Evolutionary conservation across 2,329 filamentous ascomycete genomes (phyloP).

Genomic region (Xylariaceae sp.): DNA sequence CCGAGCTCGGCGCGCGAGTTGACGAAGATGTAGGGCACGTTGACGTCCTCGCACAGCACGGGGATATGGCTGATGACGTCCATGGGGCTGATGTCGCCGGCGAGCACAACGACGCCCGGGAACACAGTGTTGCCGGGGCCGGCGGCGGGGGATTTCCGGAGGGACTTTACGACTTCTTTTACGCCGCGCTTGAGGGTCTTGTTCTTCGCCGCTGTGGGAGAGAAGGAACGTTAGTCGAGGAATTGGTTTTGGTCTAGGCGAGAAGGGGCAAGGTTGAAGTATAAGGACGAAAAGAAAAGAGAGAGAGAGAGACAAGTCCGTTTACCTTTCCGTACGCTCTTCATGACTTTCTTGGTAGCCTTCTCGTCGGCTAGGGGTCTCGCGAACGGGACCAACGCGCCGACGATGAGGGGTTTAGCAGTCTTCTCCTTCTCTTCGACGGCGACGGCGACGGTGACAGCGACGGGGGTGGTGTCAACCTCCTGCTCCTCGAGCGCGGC

Average conservation of each 20-base stretch:
- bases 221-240: conserved; percentile 29
- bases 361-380: conserved; percentile 83
- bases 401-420: conserved; percentile 53
- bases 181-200: conserved; percentile 97
- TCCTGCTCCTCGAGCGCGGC: conserved; percentile 71
- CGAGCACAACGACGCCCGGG: conserved; percentile 85
- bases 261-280: background rate
- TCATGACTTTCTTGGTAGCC: conserved; percentile 67
- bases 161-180: conserved; percentile 98
- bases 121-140: conserved; percentile 68
- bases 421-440: conserved; percentile 54
- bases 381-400: conserved; percentile 82
- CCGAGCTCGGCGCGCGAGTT: conserved; percentile 91
- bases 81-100: conserved; percentile 96
- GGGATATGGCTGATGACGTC: conserved; percentile 99
- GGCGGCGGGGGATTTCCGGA: conserved; percentile 84
- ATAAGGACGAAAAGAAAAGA: conserved; percentile 8
- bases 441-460: conserved; percentile 53
- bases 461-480: conserved; percentile 60
- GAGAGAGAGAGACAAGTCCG: conserved; percentile 29
- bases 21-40: conserved; percentile 96
- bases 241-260: background rate
- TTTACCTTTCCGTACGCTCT: conserved; percentile 65
- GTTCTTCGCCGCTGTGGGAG: conserved; percentile 80
- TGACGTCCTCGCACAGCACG: conserved; percentile 97